Evolutionary conservation across 495 filamentous ascomycete genomes (phyloP).

Genomic region (Aspergillus sclerotioniger): DNA sequence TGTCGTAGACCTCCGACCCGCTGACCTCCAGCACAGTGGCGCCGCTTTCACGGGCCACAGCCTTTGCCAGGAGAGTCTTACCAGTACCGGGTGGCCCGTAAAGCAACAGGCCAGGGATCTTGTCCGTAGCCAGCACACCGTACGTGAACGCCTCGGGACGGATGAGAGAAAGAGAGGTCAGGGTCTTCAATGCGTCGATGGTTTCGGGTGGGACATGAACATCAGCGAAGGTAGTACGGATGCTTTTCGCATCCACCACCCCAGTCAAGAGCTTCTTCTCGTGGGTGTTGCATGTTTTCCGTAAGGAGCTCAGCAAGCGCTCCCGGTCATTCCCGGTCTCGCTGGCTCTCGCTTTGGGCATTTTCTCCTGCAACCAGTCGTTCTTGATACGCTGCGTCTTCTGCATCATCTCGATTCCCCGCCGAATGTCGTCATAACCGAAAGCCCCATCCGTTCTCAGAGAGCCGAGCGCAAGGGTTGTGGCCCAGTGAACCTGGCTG

Average conservation of each 20-base stretch:
- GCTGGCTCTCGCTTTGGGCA: slow-evolving; percentile 26
- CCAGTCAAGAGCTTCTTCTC: slow-evolving; percentile 83
- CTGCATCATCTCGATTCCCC: slow-evolving; percentile 39
- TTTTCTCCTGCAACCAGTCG: slow-evolving; percentile 38
- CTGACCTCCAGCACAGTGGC: slow-evolving; percentile 77
- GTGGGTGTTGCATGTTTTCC: slow-evolving; percentile 62
- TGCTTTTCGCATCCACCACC: slow-evolving; percentile 74
- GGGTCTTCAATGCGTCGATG: slow-evolving; percentile 81
- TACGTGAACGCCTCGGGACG: slow-evolving; percentile 95
- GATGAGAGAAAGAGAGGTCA: slow-evolving; percentile 83
- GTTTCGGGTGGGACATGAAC: slow-evolving; percentile 79
- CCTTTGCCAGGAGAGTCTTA: slow-evolving; percentile 93
- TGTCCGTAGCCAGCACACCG: slow-evolving; percentile 87
- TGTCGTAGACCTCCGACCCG: slow-evolving; percentile 84
- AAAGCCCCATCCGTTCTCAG: slow-evolving; percentile 39
- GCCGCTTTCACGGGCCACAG: slow-evolving; percentile 90
- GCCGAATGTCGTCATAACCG: slow-evolving; percentile 40
- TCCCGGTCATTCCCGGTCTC: slow-evolving; percentile 33
- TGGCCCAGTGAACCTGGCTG: slow-evolving; percentile 60
- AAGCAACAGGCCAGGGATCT: slow-evolving; percentile 83
- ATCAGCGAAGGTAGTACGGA: slow-evolving; percentile 81
- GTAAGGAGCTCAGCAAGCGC: slow-evolving; percentile 36
- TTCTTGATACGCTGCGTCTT: slow-evolving; percentile 34
- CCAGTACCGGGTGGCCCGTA: slow-evolving; percentile 96
- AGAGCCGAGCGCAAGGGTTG: slow-evolving; percentile 58